Evolutionary conservation across 2,329 filamentous ascomycete genomes (phyloP).

Genomic region (Pyrenophora teres): DNA sequence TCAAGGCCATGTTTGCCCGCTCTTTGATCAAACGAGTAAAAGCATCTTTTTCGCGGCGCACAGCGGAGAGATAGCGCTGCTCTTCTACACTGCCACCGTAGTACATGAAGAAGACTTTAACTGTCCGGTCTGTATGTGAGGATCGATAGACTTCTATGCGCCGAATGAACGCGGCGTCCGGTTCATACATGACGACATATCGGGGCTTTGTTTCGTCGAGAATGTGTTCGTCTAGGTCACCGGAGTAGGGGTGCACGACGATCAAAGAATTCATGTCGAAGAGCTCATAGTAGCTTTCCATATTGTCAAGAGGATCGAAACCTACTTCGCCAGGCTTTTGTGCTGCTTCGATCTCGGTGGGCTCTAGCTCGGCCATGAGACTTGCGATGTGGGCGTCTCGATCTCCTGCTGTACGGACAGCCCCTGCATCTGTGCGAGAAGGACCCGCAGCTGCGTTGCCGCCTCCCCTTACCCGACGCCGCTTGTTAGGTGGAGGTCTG

Average conservation of each 20-base stretch:
- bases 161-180: conserved; percentile 90
- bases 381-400: conserved; percentile 80
- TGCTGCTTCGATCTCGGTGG: conserved; percentile 75
- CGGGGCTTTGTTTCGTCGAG: conserved; percentile 90
- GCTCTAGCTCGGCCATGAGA: conserved; percentile 79
- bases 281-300: conserved; percentile 89
- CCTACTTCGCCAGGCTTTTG: conserved; percentile 74
- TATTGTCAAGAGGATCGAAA: conserved; percentile 81
- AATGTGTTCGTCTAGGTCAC: conserved; percentile 94
- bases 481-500: conserved; percentile 79
- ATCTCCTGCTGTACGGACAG: conserved; percentile 77
- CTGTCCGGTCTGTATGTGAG: conserved; percentile 85
- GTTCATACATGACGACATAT: conserved; percentile 99
- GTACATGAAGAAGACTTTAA: conserved; percentile 95
- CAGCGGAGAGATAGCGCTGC: conserved; percentile 85
- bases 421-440: conserved; percentile 72
- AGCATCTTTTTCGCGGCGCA: conserved; percentile 93
- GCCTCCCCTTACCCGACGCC: conserved; percentile 81
- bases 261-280: conserved; percentile 90
- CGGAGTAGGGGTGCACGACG: conserved; percentile 90
- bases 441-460: conserved; percentile 63
- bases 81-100: conserved; percentile 95
- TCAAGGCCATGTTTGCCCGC: conserved; percentile 88
- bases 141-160: conserved; percentile 94
- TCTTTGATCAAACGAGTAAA: conserved; percentile 96